These are phyloP conservation scores for Desmodesmus armatus DNA, from an alignment of 139 green algal genomes.

Conservation along the genomic window DNA sequence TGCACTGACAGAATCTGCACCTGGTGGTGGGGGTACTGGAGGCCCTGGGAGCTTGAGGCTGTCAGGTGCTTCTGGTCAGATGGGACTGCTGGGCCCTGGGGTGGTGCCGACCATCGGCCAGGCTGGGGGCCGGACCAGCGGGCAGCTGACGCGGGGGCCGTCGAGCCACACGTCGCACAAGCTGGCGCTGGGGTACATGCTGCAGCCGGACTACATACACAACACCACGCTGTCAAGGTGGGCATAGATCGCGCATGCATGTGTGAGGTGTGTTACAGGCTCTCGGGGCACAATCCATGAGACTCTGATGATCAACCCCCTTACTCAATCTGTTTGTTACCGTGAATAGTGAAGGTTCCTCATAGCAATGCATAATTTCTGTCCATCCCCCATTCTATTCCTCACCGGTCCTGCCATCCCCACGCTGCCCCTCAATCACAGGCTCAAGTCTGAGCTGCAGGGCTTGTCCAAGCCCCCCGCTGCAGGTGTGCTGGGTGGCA, in stretches of 20 bases:
- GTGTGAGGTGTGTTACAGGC: neutral
- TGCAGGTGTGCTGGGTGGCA: neutral
- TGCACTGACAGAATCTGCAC: neutral
- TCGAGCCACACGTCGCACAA: neutral
- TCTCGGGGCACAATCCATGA: neutral
- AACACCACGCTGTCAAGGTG: neutral
- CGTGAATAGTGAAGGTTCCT: neutral
- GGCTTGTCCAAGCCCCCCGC: neutral
- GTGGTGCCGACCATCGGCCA: neutral
- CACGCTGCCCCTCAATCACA: neutral
- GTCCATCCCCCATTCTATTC: too few species aligned
- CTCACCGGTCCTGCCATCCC: too few species aligned
- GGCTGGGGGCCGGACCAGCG: neutral
- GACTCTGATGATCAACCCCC: neutral
- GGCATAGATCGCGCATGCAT: neutral
- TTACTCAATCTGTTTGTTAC: neutral
- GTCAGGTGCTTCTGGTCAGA: neutral
- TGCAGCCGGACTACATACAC: constrained; percentile 33
- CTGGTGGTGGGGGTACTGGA: neutral
- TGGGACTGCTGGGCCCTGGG: neutral
- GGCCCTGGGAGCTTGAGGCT: neutral
- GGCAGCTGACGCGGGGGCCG: neutral
- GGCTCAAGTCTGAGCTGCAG: constrained; percentile 14
- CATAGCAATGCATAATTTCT: too few species aligned
- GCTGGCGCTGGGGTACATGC: constrained; percentile 21